Percentiles rank a stretch among this genome's conserved stretches.
Conservation (phyloP, 1,284 basidiomycete species). For the Rhizoctonia solani region DNA sequence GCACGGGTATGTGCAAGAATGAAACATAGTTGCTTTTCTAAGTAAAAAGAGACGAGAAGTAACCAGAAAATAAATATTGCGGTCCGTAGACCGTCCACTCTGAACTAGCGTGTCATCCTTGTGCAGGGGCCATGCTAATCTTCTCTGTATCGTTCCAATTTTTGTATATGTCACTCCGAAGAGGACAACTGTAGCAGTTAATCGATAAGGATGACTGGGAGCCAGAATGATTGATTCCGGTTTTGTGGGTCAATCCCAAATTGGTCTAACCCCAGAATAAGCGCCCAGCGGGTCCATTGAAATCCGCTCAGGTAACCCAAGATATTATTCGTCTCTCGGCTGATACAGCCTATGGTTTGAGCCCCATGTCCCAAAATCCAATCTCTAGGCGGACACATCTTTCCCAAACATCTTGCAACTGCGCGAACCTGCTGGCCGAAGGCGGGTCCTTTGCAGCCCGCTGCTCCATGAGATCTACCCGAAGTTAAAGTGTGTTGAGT, state of each 20-base stretch:
- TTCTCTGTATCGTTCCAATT: conserved; percentile 34
- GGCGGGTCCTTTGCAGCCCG: conserved; percentile 67
- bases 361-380: conserved; percentile 85
- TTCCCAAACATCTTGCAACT: conserved; percentile 77
- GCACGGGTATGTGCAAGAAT: too few species aligned
- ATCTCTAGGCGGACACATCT: conserved; percentile 80
- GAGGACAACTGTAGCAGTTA: background rate
- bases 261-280: background rate
- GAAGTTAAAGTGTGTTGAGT: background rate
- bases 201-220: background rate
- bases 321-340: background rate
- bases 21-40: too few species aligned
- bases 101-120: conserved; percentile 15
- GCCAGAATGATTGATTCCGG: background rate
- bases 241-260: background rate
- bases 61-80: conserved; percentile 16
- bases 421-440: conserved; percentile 60
- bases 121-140: conserved; percentile 25
- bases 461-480: conserved; percentile 63
- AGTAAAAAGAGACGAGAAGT: too few species aligned
- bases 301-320: too few species aligned
- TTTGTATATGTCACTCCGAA: conserved; percentile 32
- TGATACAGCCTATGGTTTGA: background rate
- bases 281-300: background rate
- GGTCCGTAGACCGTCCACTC: conserved; percentile 28